phyloP scores from a whole-genome alignment of 257 asterid species.

The Prunella vulgaris region DNA sequence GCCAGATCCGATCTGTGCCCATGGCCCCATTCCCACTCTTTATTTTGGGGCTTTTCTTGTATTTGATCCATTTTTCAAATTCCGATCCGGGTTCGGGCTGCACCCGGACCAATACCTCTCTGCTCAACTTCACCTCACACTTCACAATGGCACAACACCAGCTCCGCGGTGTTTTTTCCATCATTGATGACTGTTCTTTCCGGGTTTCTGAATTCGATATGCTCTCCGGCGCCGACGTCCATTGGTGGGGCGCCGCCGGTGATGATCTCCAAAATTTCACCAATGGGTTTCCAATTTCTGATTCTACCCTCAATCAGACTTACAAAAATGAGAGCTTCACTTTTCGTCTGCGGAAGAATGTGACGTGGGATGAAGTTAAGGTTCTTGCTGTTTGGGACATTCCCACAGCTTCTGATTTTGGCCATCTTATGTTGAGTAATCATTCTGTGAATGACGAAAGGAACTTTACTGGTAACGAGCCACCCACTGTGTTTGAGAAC shows the following conservation, averaged over 20 bases:
- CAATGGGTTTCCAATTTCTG: constrained; percentile 63
- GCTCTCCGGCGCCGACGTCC: constrained; percentile 84
- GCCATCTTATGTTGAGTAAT: constrained; percentile 55
- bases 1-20: constrained; percentile 37
- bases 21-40: constrained; percentile 35
- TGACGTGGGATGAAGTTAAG: constrained; percentile 75
- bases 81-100: constrained; percentile 60
- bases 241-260: constrained; percentile 90
- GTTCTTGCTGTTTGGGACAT: constrained; percentile 81
- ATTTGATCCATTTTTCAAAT: constrained; percentile 30
- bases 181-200: constrained; percentile 73
- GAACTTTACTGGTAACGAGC: constrained; percentile 12
- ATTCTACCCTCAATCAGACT: constrained; percentile 58
- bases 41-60: constrained; percentile 29
- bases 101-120: constrained; percentile 47
- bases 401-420: constrained; percentile 88
- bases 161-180: constrained; percentile 68
- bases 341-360: constrained; percentile 56
- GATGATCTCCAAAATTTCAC: constrained; percentile 70
- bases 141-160: constrained; percentile 95
- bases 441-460: constrained; percentile 23
- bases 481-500: constrained; percentile 62
- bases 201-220: constrained; percentile 76
- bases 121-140: constrained; percentile 68
- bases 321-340: constrained; percentile 61